phyloP scores from a whole-genome alignment of 768 basidiomycete species.

The Xerocomus potaroensis region DNA sequence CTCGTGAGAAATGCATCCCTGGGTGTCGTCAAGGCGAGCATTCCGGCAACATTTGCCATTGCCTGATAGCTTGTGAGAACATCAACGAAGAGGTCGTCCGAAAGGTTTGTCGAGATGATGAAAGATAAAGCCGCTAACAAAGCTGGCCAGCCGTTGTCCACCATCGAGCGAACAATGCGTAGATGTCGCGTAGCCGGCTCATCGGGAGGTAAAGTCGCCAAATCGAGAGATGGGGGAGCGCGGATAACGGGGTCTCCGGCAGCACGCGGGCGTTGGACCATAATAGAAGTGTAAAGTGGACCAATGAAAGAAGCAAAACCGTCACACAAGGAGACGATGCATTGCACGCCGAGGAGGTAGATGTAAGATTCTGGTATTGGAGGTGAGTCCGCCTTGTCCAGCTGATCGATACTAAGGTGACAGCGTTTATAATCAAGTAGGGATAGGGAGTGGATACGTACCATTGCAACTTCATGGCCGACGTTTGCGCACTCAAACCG shows the following conservation, averaged over 20 bases:
- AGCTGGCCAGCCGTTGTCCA: constrained; percentile 89
- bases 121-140: constrained; percentile 88
- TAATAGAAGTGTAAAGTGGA: constrained; percentile 68
- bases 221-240: constrained; percentile 70
- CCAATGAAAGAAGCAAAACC: constrained; percentile 74
- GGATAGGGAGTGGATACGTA: constrained; percentile 32
- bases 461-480: constrained; percentile 91
- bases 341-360: constrained; percentile 88
- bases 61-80: constrained; percentile 78
- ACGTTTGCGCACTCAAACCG: constrained; percentile 68
- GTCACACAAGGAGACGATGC: constrained; percentile 79
- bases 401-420: constrained; percentile 88
- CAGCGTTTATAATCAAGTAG: neutral
- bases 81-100: constrained; percentile 88
- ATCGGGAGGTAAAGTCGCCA: constrained; percentile 50
- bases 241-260: constrained; percentile 63
- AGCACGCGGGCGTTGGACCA: constrained; percentile 58
- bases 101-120: constrained; percentile 85
- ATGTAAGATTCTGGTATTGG: constrained; percentile 91
- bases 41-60: constrained; percentile 84
- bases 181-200: constrained; percentile 56
- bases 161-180: constrained; percentile 65
- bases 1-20: constrained; percentile 91
- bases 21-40: constrained; percentile 81
- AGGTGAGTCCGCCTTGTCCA: constrained; percentile 96